Base-by-base conservation (phyloP, 805 yeast genomes). In the Lachancea meyersii region DNA sequence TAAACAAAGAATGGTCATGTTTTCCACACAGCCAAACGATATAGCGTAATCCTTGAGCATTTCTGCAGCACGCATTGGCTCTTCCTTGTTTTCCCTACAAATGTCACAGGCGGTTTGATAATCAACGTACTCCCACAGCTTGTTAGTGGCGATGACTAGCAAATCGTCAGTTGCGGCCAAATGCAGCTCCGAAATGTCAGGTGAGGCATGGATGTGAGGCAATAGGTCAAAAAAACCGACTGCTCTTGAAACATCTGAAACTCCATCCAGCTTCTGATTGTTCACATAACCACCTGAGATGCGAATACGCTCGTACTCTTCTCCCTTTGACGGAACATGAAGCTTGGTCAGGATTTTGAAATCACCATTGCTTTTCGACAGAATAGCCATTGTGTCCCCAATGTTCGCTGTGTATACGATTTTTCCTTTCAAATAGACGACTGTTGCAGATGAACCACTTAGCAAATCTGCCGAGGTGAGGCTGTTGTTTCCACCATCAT, bases 31-130 rank as follows among this genome's bases (percentile, higher is more conserved):
- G 18, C 97, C 97, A 61, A 88, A 93, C 1, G 96, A 82, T 47
- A 91, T 77, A 1, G 97, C 97, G 68, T 83, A 87, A 63, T 93
- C 98, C 56, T 97, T 77, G 51, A 93, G 70, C 56, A 85, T 87
- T 53, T 87, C 94, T 0, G 98, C 97, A 1, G 97, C 97, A 20
- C 79, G 61, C 79, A 86, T 82, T 2, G 97, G 95, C 52, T 86
- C 86, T 16, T 79, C 79, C 53, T 78, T 79, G 54, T 82, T 86
- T 48, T 82, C 86, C 47, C 96, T 73, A 11, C 89, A 81, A 44
- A 93, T 79, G 63, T 93, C 98, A 27, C 89, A 95, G 0, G 95
- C 96, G 11, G 86, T 73, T 54, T 88, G 94, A 50, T 77, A 79
- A 7, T 88, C 77, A 48, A 93, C 73, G 53, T 72, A 77, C 46